Evolutionary conservation across 2,329 filamentous ascomycete genomes (phyloP).

Genomic region (Colletotrichum gloeosporioides): DNA sequence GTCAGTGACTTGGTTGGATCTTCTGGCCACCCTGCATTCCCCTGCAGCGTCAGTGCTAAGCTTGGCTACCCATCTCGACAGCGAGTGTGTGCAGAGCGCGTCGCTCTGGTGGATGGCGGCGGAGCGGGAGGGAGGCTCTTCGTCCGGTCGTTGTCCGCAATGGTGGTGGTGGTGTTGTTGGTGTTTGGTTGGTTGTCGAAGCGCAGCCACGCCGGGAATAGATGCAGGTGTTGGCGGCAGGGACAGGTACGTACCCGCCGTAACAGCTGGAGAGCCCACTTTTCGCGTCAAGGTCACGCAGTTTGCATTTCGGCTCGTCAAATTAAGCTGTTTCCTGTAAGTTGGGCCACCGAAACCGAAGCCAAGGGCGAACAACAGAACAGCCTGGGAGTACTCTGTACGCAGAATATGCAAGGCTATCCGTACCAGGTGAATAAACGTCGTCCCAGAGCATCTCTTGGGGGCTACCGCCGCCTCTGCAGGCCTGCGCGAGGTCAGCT

Average conservation of each 20-base stretch:
- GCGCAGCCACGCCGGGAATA: conserved; percentile 20
- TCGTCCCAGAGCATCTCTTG: neutral
- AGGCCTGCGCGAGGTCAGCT: neutral
- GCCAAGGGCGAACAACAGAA: neutral
- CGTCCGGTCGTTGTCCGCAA: neutral
- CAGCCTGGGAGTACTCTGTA: rapidly evolving
- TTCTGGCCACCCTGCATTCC: neutral
- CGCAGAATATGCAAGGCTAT: neutral
- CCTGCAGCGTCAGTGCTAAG: conserved; percentile 3
- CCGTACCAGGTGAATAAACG: neutral
- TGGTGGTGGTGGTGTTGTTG: neutral
- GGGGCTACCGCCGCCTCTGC: neutral
- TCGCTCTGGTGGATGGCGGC: neutral
- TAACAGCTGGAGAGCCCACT: neutral
- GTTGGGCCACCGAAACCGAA: neutral
- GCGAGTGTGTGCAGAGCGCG: neutral
- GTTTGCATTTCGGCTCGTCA: neutral
- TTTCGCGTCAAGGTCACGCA: neutral
- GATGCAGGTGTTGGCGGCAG: neutral
- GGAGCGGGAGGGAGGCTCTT: neutral
- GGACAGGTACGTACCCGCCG: neutral
- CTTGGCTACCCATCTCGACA: neutral
- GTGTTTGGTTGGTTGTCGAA: conserved; percentile 8
- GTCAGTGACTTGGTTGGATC: neutral
- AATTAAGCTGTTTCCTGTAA: neutral